Evolutionary conservation across 176 grass and related monocot genomes (phyloP).

Genomic region (Guadua angustifolia): DNA sequence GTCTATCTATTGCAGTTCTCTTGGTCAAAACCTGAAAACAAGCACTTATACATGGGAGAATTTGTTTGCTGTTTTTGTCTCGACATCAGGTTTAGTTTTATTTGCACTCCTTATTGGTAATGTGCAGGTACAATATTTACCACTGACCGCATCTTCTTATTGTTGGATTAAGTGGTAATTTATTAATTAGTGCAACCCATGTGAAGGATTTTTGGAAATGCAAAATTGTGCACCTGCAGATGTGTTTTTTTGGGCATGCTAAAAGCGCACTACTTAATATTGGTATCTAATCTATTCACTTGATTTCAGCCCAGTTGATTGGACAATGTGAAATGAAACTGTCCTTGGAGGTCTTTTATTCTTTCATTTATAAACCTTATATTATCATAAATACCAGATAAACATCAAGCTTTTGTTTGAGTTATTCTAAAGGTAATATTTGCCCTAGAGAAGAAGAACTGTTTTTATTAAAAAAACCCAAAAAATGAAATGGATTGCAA

Average conservation of each 20-base stretch:
- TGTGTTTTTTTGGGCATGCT: background rate
- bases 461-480: background rate
- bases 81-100: conserved; percentile 82
- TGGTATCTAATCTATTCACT: background rate
- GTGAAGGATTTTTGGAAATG: background rate
- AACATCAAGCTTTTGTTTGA: conserved; percentile 21
- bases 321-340: conserved; percentile 28
- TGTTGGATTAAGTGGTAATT: background rate
- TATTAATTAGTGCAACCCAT: conserved; percentile 15
- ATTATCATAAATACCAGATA: background rate
- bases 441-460: background rate
- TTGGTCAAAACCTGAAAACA: conserved; percentile 87
- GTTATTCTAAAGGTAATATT: background rate
- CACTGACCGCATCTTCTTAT: background rate
- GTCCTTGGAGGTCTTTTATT: background rate
- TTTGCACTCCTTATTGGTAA: conserved; percentile 99
- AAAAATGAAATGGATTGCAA: background rate
- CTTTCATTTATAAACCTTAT: background rate
- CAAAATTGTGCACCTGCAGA: background rate
- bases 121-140: conserved; percentile 73
- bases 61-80: conserved; percentile 83
- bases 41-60: conserved; percentile 86
- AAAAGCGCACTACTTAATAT: conserved; percentile 20
- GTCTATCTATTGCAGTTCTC: conserved; percentile 74
- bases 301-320: conserved; percentile 22